Conservation (phyloP, 2,329 filamentous ascomycete species). For the Gnomoniopsis sp. region DNA sequence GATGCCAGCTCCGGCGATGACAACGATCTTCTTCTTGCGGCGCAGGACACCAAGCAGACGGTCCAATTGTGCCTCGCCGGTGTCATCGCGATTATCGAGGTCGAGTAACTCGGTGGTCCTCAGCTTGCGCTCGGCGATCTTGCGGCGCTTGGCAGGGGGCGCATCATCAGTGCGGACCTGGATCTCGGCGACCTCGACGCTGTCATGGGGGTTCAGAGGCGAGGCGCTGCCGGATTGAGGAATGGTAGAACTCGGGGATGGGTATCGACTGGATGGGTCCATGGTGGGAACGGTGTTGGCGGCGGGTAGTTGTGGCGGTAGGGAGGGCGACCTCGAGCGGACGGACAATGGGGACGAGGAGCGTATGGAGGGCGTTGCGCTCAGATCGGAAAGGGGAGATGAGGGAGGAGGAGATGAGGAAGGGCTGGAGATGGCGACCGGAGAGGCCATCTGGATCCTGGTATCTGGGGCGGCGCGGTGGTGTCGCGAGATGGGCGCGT, state of each 20-base stretch:
- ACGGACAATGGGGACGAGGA: slow-evolving; percentile 53
- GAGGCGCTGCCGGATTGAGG: slow-evolving; percentile 48
- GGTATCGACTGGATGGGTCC: slow-evolving; percentile 45
- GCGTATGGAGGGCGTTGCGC: slow-evolving; percentile 42
- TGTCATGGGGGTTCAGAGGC: slow-evolving; percentile 43
- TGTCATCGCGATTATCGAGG: slow-evolving; percentile 50
- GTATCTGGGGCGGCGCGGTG: neutral
- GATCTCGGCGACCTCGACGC: slow-evolving; percentile 30
- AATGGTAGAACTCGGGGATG: slow-evolving; percentile 46
- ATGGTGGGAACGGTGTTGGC: slow-evolving; percentile 22
- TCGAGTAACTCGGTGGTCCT: slow-evolving; percentile 83
- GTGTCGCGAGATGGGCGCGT: slow-evolving; percentile 1
- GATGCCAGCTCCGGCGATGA: slow-evolving; percentile 94
- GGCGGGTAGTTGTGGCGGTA: slow-evolving; percentile 31
- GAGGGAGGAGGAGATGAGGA: slow-evolving; percentile 40
- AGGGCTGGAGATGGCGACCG: slow-evolving; percentile 22
- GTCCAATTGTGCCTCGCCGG: slow-evolving; percentile 60
- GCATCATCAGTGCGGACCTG: slow-evolving; percentile 51
- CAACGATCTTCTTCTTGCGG: slow-evolving; percentile 93
- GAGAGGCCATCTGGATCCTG: slow-evolving; percentile 8
- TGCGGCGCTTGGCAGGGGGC: slow-evolving; percentile 73
- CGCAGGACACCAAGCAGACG: slow-evolving; percentile 71
- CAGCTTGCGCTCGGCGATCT: slow-evolving; percentile 55
- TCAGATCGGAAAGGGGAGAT: slow-evolving; percentile 53
- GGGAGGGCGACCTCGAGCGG: slow-evolving; percentile 50